These are phyloP conservation scores for Fusarium anguioides DNA, from an alignment of 2,329 filamentous ascomycete genomes.

Conservation along the genomic window DNA sequence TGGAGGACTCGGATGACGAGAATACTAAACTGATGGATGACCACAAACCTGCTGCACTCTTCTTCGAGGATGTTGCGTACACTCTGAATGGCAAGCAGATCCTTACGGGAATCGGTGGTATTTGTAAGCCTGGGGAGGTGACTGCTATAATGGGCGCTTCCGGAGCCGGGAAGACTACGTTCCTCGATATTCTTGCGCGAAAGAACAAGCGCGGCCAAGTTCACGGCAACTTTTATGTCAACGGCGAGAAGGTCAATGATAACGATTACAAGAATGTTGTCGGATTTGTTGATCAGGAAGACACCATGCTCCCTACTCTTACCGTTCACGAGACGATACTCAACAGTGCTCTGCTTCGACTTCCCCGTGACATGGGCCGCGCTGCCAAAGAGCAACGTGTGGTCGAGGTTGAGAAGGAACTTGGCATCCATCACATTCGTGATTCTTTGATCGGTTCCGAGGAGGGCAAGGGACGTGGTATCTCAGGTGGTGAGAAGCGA, in stretches of 20 bases:
- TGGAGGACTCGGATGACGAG: constrained; percentile 93
- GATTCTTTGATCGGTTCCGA: constrained; percentile 97
- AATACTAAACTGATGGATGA: constrained; percentile 86
- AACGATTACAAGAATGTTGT: constrained; percentile 90
- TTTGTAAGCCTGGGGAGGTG: constrained; percentile 93
- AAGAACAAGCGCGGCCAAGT: constrained; percentile 93
- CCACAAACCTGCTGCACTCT: constrained; percentile 88
- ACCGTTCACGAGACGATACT: constrained; percentile 98
- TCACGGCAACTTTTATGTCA: constrained; percentile 87
- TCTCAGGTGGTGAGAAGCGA: constrained; percentile 96
- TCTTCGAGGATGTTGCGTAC: constrained; percentile 90
- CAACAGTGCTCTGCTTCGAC: constrained; percentile 88
- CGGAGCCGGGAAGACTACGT: constrained; percentile 96
- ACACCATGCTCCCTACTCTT: constrained; percentile 93
- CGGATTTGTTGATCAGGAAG: constrained; percentile 98
- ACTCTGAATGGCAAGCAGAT: constrained; percentile 89
- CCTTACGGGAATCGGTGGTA: constrained; percentile 80
- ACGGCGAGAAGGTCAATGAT: constrained; percentile 89
- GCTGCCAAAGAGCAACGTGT: constrained; percentile 91
- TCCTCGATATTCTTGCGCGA: constrained; percentile 92
- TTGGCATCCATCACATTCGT: constrained; percentile 93
- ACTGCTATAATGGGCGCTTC: constrained; percentile 99
- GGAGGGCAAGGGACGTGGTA: constrained; percentile 92
- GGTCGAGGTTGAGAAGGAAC: constrained; percentile 92
- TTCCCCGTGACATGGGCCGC: constrained; percentile 92